Conservation (phyloP, 2,329 filamentous ascomycete genomes). For the Ophiostoma sp. region DNA sequence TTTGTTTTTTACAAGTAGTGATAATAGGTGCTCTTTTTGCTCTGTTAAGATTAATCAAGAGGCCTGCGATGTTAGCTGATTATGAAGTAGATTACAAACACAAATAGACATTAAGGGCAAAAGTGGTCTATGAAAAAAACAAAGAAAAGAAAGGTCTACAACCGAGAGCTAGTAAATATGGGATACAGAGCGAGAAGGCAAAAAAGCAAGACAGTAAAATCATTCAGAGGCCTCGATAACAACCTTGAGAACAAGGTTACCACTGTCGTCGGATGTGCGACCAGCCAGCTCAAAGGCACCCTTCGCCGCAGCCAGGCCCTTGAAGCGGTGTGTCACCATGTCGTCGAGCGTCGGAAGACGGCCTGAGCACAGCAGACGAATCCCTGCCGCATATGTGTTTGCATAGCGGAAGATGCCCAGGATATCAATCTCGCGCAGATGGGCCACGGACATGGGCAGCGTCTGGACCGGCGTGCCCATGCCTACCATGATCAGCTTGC, state of each 20-base stretch:
- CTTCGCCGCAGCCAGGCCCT: conserved; percentile 56
- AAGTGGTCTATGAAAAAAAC: background rate
- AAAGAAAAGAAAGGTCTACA: conserved; percentile 21
- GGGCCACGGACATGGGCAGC: conserved; percentile 64
- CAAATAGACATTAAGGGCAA: background rate
- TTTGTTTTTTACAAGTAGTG: too few species aligned
- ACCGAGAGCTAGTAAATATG: background rate
- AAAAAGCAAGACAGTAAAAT: background rate
- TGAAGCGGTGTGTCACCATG: conserved; percentile 68
- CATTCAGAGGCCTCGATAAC: conserved; percentile 43
- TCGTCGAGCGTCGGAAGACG: conserved; percentile 59
- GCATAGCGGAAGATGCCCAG: conserved; percentile 74
- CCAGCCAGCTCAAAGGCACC: conserved; percentile 66
- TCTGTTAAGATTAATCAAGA: too few species aligned
- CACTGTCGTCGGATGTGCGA: conserved; percentile 60
- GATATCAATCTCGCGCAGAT: conserved; percentile 70
- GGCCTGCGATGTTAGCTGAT: too few species aligned
- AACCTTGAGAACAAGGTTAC: conserved; percentile 67
- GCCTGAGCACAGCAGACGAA: conserved; percentile 51
- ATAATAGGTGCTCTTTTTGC: too few species aligned
- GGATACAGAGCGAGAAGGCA: background rate
- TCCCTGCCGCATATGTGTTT: conserved; percentile 68
- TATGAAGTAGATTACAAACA: too few species aligned
- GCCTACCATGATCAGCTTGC: conserved; percentile 69
- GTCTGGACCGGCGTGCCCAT: conserved; percentile 76